Conservation (phyloP, 805 yeast species). For the Candida glaebosa region DNA sequence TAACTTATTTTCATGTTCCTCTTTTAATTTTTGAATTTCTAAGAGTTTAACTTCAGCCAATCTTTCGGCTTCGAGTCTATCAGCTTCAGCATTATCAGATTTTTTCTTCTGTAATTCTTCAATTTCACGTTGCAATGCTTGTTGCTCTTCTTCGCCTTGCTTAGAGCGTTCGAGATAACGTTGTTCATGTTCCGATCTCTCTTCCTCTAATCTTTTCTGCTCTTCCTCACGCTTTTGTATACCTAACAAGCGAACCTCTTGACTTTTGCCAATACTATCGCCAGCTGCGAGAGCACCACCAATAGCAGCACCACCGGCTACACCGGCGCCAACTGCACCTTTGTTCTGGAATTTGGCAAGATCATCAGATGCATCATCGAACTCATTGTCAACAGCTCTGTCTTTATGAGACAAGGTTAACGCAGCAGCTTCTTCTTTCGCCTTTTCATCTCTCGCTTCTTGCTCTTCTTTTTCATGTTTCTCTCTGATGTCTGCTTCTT, state of each 20-base stretch:
- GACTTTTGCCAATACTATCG: background rate
- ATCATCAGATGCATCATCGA: slow-evolving; percentile 6
- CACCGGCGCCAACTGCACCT: slow-evolving; percentile 7
- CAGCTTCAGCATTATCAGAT: slow-evolving; percentile 18
- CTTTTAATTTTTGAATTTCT: slow-evolving; percentile 31
- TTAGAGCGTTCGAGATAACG: slow-evolving; percentile 21
- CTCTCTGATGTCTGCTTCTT: slow-evolving; percentile 12
- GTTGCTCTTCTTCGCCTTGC: slow-evolving; percentile 23
- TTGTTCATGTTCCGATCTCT: slow-evolving; percentile 25
- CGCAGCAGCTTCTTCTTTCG: slow-evolving; percentile 19
- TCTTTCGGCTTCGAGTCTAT: slow-evolving; percentile 25
- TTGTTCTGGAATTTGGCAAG: background rate
- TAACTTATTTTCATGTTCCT: slow-evolving; percentile 31
- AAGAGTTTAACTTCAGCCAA: slow-evolving; percentile 29
- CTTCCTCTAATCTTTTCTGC: slow-evolving; percentile 19
- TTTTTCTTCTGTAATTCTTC: slow-evolving; percentile 27
- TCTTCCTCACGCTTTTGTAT: slow-evolving; percentile 24
- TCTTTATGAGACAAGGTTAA: slow-evolving; percentile 3
- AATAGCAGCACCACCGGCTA: slow-evolving; percentile 7
- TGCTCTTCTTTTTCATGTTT: slow-evolving; percentile 16
- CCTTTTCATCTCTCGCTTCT: slow-evolving; percentile 10
- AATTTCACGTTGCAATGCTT: slow-evolving; percentile 27
- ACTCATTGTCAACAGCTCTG: slow-evolving; percentile 1
- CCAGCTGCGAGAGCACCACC: slow-evolving; percentile 7
- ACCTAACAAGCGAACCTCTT: slow-evolving; percentile 12